Conservation (phyloP, 306 rosid genomes). For the Fragaria nilgerrensis region DNA sequence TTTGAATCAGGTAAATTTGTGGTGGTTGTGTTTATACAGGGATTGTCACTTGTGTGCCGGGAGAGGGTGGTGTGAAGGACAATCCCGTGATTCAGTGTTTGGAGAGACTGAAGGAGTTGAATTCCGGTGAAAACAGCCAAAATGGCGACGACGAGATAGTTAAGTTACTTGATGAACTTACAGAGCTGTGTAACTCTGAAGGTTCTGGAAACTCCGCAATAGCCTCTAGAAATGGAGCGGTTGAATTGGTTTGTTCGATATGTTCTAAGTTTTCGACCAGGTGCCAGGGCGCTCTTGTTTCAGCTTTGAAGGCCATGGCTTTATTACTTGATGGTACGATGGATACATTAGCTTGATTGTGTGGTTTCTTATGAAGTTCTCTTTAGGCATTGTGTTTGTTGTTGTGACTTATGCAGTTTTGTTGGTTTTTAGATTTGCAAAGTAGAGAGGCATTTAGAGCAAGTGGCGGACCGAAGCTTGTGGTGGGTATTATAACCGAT, state of each 20-base stretch:
- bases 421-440: constrained; percentile 63
- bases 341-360: background rate
- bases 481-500: constrained; percentile 48
- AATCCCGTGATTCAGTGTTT: constrained; percentile 65
- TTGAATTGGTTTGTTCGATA: constrained; percentile 57
- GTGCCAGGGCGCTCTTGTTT: constrained; percentile 29
- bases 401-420: background rate
- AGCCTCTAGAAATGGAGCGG: constrained; percentile 66
- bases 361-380: background rate
- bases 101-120: constrained; percentile 47
- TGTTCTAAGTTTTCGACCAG: constrained; percentile 45
- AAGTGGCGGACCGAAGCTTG: constrained; percentile 53
- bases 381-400: background rate
- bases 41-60: constrained; percentile 67
- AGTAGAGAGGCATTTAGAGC: constrained; percentile 65
- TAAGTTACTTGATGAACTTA: constrained; percentile 38
- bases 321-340: constrained; percentile 61
- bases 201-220: constrained; percentile 60
- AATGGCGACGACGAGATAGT: constrained; percentile 25
- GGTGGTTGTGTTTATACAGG: constrained; percentile 33
- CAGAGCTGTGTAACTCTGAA: constrained; percentile 37
- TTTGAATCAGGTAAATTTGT: background rate
- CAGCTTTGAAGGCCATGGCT: constrained; percentile 51
- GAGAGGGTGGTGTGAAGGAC: constrained; percentile 54
- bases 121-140: constrained; percentile 16